phyloP scores from a whole-genome alignment of 768 basidiomycete species.

The Tubosaeta sp. region DNA sequence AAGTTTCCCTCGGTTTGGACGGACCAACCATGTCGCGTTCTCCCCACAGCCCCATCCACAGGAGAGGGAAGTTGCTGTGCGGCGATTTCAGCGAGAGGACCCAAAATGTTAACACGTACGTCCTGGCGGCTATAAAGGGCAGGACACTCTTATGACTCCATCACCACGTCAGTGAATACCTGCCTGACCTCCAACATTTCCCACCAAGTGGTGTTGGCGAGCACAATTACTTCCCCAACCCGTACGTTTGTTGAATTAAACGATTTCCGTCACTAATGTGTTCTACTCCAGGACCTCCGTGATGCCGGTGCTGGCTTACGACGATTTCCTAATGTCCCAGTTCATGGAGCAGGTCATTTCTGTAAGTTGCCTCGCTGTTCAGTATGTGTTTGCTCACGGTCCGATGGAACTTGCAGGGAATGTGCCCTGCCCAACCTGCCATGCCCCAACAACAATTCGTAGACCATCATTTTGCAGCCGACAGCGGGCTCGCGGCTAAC shows the following conservation, averaged over 20 bases:
- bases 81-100: not conserved
- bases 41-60: slow-evolving; percentile 18
- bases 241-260: slow-evolving; percentile 8
- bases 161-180: slow-evolving; percentile 6
- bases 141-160: slow-evolving; percentile 1
- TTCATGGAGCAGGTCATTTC: not conserved
- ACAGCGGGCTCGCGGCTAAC: not conserved
- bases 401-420: slow-evolving; percentile 7
- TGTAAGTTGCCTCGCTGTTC: slow-evolving; percentile 7
- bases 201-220: not conserved
- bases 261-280: not conserved
- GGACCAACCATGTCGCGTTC: slow-evolving; percentile 1
- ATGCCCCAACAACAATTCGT: not conserved
- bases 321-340: not conserved
- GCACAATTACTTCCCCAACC: not conserved
- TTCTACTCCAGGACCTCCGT: slow-evolving; percentile 6
- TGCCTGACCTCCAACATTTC: not conserved
- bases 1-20: not conserved
- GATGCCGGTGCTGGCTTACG: not conserved
- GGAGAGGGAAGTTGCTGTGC: slow-evolving; percentile 19
- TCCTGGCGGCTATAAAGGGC: slow-evolving; percentile 12
- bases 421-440: not conserved
- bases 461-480: not conserved
- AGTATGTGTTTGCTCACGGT: not conserved
- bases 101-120: slow-evolving; percentile 11